Base-by-base conservation (phyloP, 345 rosid species). In the Linum trigynum region DNA sequence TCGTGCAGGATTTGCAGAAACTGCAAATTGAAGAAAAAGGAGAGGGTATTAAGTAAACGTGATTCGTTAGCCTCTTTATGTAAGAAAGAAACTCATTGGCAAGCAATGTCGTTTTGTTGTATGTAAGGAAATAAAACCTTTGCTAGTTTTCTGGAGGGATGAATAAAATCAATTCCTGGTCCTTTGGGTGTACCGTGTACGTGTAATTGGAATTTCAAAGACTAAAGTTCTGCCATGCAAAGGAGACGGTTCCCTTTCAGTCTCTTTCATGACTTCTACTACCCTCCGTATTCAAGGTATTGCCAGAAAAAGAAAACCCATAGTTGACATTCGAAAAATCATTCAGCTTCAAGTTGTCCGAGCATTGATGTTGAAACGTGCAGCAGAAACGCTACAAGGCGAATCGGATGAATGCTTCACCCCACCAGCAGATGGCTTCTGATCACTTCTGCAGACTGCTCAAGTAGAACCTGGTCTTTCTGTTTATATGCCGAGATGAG, bases 401-500 rank as follows among this genome's bases (percentile, higher is more conserved):
- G 80, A 74, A 68, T 92, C 96, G 51, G 32, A 23, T 23, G 80
- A 71, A 74, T 75, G 82, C 83, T 84, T 86, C 40, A 67, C 68
- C 74, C 85, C 88, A 71, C 77, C 75, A 67, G 64, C 67, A 1
- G 79, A 76, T 59, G 71, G 67, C 71, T 77, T 88, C 0, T 64
- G 56, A 71, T 85, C 91, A 73, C 80, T 82, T 88, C 78, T 85
- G 97, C 67, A 90, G 66, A 64, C 98, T 80, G 74, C 86, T 82
- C 81, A 92, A 79, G 79, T 90, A 90, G 68, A 92, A 91, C 12
- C 98, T 23, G 94, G 73, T 92, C 90, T 71, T 92, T 92, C 98
- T 92, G 96, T 87, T 71, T 2, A 64, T 45, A 64, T 39, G 40
- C 3, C 42, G 55, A 55, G 38, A 61, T 67, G n/a, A 73, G 74